Conservation (phyloP, 345 rosid genomes). For the Heritiera fomes region DNA sequence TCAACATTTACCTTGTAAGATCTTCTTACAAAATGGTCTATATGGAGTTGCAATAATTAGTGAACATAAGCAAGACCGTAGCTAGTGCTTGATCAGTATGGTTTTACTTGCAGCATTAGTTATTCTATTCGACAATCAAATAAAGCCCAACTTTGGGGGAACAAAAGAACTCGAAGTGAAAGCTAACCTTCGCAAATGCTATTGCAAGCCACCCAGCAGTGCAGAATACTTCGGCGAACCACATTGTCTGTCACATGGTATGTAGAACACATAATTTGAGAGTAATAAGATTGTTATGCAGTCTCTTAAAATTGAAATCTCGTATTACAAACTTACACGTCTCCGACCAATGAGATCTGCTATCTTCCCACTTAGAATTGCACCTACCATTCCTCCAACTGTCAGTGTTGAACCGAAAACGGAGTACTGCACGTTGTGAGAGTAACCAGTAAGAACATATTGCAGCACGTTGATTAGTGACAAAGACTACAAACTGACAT, state of each 20-base stretch:
- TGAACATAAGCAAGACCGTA: not conserved
- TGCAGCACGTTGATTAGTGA: not conserved
- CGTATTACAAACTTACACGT: conserved; percentile 27
- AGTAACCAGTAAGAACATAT: not conserved
- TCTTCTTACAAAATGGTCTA: not conserved
- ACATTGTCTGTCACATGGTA: conserved; percentile 46
- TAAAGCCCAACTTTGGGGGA: no score
- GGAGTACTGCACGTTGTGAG: conserved; percentile 28
- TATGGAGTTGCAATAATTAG: no score
- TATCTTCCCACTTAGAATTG: conserved; percentile 26
- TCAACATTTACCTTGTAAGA: not conserved
- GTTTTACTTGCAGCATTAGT: not conserved
- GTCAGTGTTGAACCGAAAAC: conserved; percentile 37
- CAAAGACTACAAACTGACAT: not conserved
- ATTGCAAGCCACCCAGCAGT: conserved; percentile 53
- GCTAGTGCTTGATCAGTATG: not conserved
- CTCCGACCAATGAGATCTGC: conserved; percentile 42
- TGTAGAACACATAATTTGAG: not conserved
- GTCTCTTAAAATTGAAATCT: no score
- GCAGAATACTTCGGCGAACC: conserved; percentile 40
- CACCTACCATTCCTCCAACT: conserved; percentile 33
- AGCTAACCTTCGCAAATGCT: conserved; percentile 52
- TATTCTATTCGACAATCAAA: not conserved
- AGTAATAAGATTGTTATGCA: not conserved
- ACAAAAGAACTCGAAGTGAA: not conserved